Base-by-base conservation (phyloP, 2,329 filamentous ascomycete genomes). In the Aspergillus brasiliensis region DNA sequence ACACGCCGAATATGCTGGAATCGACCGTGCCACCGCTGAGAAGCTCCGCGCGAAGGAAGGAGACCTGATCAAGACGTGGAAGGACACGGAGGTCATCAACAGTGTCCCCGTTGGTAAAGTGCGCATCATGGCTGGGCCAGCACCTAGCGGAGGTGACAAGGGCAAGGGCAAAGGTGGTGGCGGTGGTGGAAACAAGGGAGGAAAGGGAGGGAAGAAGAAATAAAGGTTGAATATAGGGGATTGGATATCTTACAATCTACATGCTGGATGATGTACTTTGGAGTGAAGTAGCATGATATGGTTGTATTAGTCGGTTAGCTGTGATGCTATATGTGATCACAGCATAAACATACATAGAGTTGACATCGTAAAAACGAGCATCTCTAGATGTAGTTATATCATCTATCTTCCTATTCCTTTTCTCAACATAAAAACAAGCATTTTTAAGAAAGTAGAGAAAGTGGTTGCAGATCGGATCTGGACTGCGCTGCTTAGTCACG, bases 1-100 rank as follows among this genome's bases (percentile, higher is more conserved):
- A 61, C 81, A 83, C 23, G 73, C 89, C 0, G 88, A 91, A 70
- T 86, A 89, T 71, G 77, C 66, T 28, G 74, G 74, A 1, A 67
- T 73, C 19, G 65, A 78, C 59, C 79, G 81, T 38, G 75, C 78
- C 56, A 88, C 90, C 69, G 82, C 81, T 10, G 92, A 96, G 80
- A 86, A 84, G 69, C 91, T 96, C 75, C 95, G 92, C 87, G 91
- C 91, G 0, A 81, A 88, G 15, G 95, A 98, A 76, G 85, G 90
- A n/a, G 93, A 97, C 74, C 78, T 97, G 37, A 84, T 98, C 62
- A 90, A 89, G 77, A 86, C 81, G 0, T 87, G 92, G 80, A 95
- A 92, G 77, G 86, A 91, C 21, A 88, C 91, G 61, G 93, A 97
- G 78, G 84, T 92, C 15, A 85, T 92, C 57, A 93, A 94, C 67